Percentiles rank a stretch among this genome's conserved stretches.
These are phyloP conservation scores for Starmera pachycereana DNA, from an alignment of 805 yeast species.

Conservation along the genomic window DNA sequence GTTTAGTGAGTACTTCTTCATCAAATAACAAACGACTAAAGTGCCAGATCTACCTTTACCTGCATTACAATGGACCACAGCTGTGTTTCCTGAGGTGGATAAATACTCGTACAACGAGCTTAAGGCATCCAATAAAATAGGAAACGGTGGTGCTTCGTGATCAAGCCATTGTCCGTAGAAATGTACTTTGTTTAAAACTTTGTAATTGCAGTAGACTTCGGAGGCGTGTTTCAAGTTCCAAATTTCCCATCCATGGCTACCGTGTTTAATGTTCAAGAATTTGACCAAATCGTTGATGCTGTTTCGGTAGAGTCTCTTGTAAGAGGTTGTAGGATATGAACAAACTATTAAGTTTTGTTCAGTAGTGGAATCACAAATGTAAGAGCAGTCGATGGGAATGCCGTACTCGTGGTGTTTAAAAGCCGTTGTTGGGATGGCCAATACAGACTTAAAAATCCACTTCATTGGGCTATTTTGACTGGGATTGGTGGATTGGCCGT, in stretches of 20 bases:
- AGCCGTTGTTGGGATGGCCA: too few species aligned
- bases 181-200: constrained; percentile 10
- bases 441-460: too few species aligned
- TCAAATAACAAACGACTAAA: constrained; percentile 58
- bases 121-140: constrained; percentile 33
- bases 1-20: constrained; percentile 32
- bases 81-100: constrained; percentile 32
- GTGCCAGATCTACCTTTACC: constrained; percentile 93
- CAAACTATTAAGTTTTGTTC: constrained; percentile 45
- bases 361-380: constrained; percentile 24
- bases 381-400: constrained; percentile 48
- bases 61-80: constrained; percentile 75
- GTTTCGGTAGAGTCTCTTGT: constrained; percentile 40
- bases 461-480: too few species aligned
- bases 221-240: constrained; percentile 64
- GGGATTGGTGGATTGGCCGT: too few species aligned
- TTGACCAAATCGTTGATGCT: constrained; percentile 38
- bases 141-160: constrained; percentile 65
- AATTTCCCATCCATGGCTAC: constrained; percentile 49
- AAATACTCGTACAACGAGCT: constrained; percentile 36
- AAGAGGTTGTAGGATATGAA: constrained; percentile 56
- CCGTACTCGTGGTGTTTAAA: constrained; percentile 14
- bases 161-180: constrained; percentile 51
- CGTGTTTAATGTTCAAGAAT: constrained; percentile 37
- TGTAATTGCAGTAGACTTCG: constrained; percentile 8